A percentile compares a stretch with the other conserved stretches of the same genome.
phyloP scores from a whole-genome alignment of 768 basidiomycete species.

The Leccinum subgranulosum region DNA sequence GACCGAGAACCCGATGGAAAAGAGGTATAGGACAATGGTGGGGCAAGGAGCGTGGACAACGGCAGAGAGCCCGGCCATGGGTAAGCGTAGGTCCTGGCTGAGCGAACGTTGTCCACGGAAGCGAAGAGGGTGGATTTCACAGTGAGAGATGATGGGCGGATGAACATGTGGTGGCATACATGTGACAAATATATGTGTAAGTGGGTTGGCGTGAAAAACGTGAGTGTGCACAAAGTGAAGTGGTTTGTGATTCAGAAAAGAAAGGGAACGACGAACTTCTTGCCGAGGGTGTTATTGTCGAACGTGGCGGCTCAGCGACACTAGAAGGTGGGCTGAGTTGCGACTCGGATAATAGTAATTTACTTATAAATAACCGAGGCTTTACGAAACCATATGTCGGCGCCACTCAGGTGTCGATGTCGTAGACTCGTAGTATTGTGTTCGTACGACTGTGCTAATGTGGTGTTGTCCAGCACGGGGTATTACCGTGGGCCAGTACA shows the following conservation, averaged over 20 bases:
- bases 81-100: slow-evolving; percentile 4
- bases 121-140: slow-evolving; percentile 14
- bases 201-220: slow-evolving; percentile 20
- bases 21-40: background rate
- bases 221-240: slow-evolving; percentile 19
- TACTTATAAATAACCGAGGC: slow-evolving; percentile 19
- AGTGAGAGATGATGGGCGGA: slow-evolving; percentile 17
- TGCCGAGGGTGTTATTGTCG: slow-evolving; percentile 9
- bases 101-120: slow-evolving; percentile 5
- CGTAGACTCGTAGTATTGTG: too few species aligned
- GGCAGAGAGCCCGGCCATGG: slow-evolving; percentile 13
- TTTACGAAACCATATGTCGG: slow-evolving; percentile 17
- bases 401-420: background rate
- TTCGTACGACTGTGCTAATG: too few species aligned
- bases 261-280: slow-evolving; percentile 13
- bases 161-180: slow-evolving; percentile 30
- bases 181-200: slow-evolving; percentile 22
- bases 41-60: slow-evolving; percentile 17
- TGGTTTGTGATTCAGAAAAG: slow-evolving; percentile 3
- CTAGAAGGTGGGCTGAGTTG: background rate
- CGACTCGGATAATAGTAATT: background rate
- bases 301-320: slow-evolving; percentile 1
- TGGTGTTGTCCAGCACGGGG: too few species aligned
- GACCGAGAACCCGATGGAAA: slow-evolving; percentile 1
- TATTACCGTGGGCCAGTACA: too few species aligned